A percentile compares a stretch with the other conserved stretches of the same genome.
phyloP scores from a whole-genome alignment of 306 rosid genomes.

The Begonia loranthoides region DNA sequence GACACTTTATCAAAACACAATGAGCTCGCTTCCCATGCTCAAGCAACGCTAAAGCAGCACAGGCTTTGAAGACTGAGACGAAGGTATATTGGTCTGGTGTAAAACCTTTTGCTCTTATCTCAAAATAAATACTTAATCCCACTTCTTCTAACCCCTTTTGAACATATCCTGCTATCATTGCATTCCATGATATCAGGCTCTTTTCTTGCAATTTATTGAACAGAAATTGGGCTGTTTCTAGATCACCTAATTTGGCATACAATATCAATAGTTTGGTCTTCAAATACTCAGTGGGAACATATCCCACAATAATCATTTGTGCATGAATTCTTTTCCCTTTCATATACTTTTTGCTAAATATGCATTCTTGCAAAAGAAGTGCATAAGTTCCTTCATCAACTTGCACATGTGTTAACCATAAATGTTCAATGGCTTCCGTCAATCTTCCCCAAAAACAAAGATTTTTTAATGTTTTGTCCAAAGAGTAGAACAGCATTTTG shows the following conservation, averaged over 20 bases:
- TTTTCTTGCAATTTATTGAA: constrained; percentile 29
- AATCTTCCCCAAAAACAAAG: constrained; percentile 51
- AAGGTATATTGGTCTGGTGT: constrained; percentile 66
- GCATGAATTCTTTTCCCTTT: constrained; percentile 48
- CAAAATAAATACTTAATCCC: constrained; percentile 38
- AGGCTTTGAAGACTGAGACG: constrained; percentile 65
- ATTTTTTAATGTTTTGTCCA: constrained; percentile 35
- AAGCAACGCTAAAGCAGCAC: constrained; percentile 51
- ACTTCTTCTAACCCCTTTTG: constrained; percentile 40
- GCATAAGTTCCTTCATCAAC: constrained; percentile 34
- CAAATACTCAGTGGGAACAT: constrained; percentile 37
- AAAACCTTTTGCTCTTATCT: constrained; percentile 55
- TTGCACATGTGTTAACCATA: constrained; percentile 28
- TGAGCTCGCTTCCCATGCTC: constrained; percentile 59
- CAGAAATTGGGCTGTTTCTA: constrained; percentile 36
- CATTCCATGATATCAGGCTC: constrained; percentile 60
- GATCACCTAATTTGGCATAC: constrained; percentile 47
- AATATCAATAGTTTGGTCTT: constrained; percentile 49
- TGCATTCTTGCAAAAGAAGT: constrained; percentile 72
- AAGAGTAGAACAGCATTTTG: constrained; percentile 11
- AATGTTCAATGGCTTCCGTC: constrained; percentile 39
- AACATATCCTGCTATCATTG: constrained; percentile 44
- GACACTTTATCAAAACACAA: constrained; percentile 47
- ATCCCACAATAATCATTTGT: constrained; percentile 46
- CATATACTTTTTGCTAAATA: constrained; percentile 43